Percentiles rank a stretch among this genome's conserved stretches.
phyloP scores from a whole-genome alignment of 495 filamentous ascomycete species.

The Talaromyces nanjingensis region DNA sequence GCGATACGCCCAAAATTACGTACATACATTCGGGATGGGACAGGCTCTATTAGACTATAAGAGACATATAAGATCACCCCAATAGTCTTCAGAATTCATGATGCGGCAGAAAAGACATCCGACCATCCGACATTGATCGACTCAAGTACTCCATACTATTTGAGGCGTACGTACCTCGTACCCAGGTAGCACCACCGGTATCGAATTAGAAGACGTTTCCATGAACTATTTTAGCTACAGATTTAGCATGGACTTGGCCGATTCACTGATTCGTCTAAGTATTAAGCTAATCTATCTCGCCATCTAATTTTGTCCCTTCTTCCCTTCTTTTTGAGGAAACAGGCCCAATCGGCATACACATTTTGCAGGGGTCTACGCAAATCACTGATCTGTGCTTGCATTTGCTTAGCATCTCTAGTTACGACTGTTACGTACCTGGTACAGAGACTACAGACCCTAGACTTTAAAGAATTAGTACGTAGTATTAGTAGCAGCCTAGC shows the following conservation, averaged over 20 bases:
- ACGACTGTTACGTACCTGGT: too few relatives aligned
- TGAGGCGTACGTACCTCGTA: neutral
- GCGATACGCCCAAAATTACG: neutral
- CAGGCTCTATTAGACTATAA: neutral
- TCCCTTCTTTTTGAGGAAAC: neutral
- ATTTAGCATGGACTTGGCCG: neutral
- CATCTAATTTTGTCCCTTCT: neutral
- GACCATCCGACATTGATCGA: neutral
- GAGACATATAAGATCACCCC: neutral
- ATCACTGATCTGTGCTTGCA: slow-evolving; percentile 5
- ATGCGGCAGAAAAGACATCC: neutral
- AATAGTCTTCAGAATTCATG: neutral
- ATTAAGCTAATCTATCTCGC: neutral
- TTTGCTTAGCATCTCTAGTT: neutral
- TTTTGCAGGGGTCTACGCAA: neutral
- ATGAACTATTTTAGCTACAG: neutral
- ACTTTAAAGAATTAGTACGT: neutral
- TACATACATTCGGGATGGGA: neutral
- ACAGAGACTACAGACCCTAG: neutral
- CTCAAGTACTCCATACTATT: neutral
- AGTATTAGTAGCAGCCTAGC: neutral
- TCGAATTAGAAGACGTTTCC: neutral
- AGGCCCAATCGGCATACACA: neutral
- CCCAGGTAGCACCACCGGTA: neutral
- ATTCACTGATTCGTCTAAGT: neutral